Evolutionary conservation across 2,329 filamentous ascomycete genomes (phyloP), one percentile per base, ranked within the genome.

Genomic region (Neocatenulostroma microsporum): DNA sequence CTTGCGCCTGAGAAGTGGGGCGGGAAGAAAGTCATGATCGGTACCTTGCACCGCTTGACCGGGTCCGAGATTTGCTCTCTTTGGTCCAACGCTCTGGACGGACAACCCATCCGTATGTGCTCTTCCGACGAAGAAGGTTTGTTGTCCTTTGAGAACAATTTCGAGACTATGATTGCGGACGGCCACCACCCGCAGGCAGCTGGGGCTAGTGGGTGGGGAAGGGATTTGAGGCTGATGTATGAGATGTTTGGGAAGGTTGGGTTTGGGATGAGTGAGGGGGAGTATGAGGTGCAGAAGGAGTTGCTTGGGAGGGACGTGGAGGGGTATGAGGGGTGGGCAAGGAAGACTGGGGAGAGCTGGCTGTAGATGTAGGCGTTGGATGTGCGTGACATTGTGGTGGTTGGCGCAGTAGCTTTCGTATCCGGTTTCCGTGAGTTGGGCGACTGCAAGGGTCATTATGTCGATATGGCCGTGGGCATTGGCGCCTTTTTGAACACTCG

Each of bases 171-270:
- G 23, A n/a, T 24, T 24, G n/a, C 9, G 9, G 27, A 15, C 14
- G 15, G 32, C 33, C 23, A 27, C 30, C 18, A 20, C 21, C 15
- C 9, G n/a, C 5, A 20, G 14, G 18, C 23, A n/a, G 32, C 12
- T n/a, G 15, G 9, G 19, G 27, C 14, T 13, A 29, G 7, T 7
- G 41, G 25, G 14, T 46, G 44, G 44, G 34, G 28, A n/a, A 26
- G 44, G 17, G 41, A 44, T 36, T 14, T 46, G 24, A 37, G 41
- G 21, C 30, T 44, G 18, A 44, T 44, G 44, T 46, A 40, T 36
- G 41, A 44, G 24, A 12, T 28, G 12, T 44, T 42, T 14, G 32
- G 28, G 2, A 31, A 31, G 9, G 11, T 30, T 32, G 35, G 35
- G 5, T 46, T 44, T 30, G 41, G 44, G 5, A 42, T 44, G 41